Percentiles rank a stretch among this genome's conserved stretches.
These are phyloP conservation scores for Phellinidium pouzarii DNA, from an alignment of 1,284 basidiomycete species.

Conservation along the genomic window DNA sequence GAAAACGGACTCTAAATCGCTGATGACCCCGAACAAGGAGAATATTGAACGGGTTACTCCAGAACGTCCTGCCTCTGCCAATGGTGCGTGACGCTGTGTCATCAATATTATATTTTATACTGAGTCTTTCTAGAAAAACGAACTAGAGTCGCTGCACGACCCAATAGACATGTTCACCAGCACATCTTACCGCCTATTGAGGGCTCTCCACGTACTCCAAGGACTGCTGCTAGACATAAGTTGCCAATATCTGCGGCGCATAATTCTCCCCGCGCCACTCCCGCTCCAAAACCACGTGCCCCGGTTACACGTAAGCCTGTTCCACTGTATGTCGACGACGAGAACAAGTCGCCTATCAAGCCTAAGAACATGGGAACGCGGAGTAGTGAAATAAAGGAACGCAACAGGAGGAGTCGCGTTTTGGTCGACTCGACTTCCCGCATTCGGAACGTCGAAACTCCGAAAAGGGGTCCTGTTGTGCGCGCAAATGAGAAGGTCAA, in stretches of 20 bases:
- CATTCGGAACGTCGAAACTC: conserved; percentile 3
- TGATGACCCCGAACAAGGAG: conserved; percentile 2
- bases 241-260: not conserved
- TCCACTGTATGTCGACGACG: conserved; percentile 6
- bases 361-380: not conserved
- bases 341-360: conserved; percentile 4
- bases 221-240: conserved; percentile 4
- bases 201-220: conserved; percentile 9
- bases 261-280: not conserved
- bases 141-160: conserved; percentile 2
- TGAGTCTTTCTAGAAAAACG: not conserved
- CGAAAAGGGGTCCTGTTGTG: conserved; percentile 1
- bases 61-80: not conserved
- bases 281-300: not conserved
- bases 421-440: conserved; percentile 19
- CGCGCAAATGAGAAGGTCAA: not conserved
- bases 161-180: not conserved
- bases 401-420: conserved; percentile 11
- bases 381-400: conserved; percentile 5
- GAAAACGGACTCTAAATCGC: conserved; percentile 4
- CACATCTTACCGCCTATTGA: conserved; percentile 11
- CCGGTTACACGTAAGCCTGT: conserved; percentile 16
- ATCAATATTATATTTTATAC: not conserved
- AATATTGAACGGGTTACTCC: not conserved
- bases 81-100: not conserved